Percentiles rank a stretch among this genome's conserved stretches.
These are phyloP conservation scores for Neurospora sp. DNA, from an alignment of 2,329 filamentous ascomycete species.

Conservation along the genomic window DNA sequence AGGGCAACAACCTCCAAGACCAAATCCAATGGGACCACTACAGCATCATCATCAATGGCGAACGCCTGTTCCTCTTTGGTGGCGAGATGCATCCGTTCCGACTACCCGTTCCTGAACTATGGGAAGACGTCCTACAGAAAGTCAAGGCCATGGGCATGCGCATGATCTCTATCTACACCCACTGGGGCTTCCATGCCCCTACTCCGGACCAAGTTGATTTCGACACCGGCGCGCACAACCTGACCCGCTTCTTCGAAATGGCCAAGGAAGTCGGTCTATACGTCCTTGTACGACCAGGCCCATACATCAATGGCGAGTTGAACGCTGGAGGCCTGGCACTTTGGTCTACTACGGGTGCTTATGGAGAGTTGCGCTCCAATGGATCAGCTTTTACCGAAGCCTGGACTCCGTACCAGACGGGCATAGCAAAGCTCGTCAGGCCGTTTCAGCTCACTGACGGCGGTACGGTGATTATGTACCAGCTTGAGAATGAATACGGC, in stretches of 20 bases:
- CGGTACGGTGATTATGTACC: slow-evolving; percentile 39
- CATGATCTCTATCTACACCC: slow-evolving; percentile 29
- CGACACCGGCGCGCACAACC: slow-evolving; percentile 32
- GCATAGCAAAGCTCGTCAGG: slow-evolving; percentile 35
- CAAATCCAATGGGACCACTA: slow-evolving; percentile 41
- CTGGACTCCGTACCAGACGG: slow-evolving; percentile 21
- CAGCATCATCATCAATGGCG: slow-evolving; percentile 38
- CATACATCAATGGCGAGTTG: slow-evolving; percentile 54
- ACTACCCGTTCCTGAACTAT: slow-evolving; percentile 42
- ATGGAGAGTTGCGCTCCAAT: slow-evolving; percentile 42
- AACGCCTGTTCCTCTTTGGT: slow-evolving; percentile 27
- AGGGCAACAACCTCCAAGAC: slow-evolving; percentile 27
- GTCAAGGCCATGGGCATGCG: slow-evolving; percentile 13
- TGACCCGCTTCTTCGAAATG: slow-evolving; percentile 39
- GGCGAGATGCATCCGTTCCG: slow-evolving; percentile 44
- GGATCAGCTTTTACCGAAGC: slow-evolving; percentile 20
- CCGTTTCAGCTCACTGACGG: slow-evolving; percentile 39
- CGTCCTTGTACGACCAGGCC: slow-evolving; percentile 45
- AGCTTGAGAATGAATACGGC: slow-evolving; percentile 44
- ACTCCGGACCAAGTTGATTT: slow-evolving; percentile 23
- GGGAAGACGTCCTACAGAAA: slow-evolving; percentile 20
- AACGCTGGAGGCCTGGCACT: slow-evolving; percentile 52
- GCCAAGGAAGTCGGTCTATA: slow-evolving; percentile 45
- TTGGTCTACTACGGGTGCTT: slow-evolving; percentile 52
- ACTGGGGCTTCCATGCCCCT: slow-evolving; percentile 31